Evolutionary conservation across 1,284 basidiomycete species (phyloP).

Genomic region (Anthracocystis panici-leucophaei): DNA sequence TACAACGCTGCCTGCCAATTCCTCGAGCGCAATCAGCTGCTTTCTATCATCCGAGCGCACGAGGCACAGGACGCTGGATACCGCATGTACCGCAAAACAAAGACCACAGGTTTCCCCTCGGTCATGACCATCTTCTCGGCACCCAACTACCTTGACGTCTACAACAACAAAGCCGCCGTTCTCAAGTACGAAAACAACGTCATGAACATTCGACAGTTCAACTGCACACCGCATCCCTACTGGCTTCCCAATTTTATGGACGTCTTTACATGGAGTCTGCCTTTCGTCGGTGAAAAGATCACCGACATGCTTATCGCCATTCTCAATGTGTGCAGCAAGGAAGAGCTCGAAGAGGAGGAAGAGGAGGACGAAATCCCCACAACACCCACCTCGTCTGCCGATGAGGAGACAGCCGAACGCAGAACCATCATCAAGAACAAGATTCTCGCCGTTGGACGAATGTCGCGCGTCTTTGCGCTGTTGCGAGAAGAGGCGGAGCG

Average conservation of each 20-base stretch:
- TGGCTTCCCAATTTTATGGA: constrained; percentile 99
- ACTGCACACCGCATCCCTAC: constrained; percentile 93
- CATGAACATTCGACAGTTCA: constrained; percentile 94
- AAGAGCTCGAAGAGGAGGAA: constrained; percentile 89
- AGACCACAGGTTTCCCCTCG: constrained; percentile 87
- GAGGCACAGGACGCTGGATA: constrained; percentile 93
- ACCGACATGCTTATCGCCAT: constrained; percentile 97
- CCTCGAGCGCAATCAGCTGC: constrained; percentile 89
- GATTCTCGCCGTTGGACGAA: constrained; percentile 95
- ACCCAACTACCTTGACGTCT: constrained; percentile 92
- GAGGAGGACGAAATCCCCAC: constrained; percentile 73
- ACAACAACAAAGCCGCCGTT: constrained; percentile 96
- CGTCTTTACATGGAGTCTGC: constrained; percentile 98
- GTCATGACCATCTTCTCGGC: constrained; percentile 98
- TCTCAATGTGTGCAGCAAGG: constrained; percentile 91
- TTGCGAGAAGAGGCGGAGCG: constrained; percentile 99
- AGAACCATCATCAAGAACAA: constrained; percentile 94
- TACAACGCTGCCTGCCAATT: constrained; percentile 91
- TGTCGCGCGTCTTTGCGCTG: constrained; percentile 94
- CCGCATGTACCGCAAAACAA: constrained; percentile 96
- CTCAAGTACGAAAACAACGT: constrained; percentile 97
- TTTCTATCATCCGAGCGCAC: constrained; percentile 94
- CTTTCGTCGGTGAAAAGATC: constrained; percentile 98
- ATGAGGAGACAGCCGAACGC: constrained; percentile 79
- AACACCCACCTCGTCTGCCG: constrained; percentile 37